These are phyloP conservation scores for Malassezia obtusa DNA, from an alignment of 1,284 basidiomycete genomes.

Conservation along the genomic window DNA sequence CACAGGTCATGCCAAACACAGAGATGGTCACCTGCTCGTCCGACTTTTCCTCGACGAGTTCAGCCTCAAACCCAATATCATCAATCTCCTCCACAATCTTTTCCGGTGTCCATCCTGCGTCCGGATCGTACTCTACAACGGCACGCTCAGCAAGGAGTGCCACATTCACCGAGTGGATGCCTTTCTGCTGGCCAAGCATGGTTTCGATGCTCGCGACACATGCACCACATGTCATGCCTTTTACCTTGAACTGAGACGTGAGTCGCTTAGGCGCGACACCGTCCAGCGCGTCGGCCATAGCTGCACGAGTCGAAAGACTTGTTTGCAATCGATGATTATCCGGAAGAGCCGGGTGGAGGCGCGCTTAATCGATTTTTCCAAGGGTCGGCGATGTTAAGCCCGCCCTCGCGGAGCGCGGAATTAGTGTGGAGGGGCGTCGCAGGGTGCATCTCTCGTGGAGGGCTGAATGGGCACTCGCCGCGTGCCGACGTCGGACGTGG, in stretches of 20 bases:
- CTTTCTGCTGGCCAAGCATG: slow-evolving; percentile 70
- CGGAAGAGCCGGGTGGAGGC: background rate
- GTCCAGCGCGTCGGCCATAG: background rate
- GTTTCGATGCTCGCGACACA: slow-evolving; percentile 92
- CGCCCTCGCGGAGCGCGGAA: background rate
- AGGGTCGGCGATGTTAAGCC: too few species aligned
- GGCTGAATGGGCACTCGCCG: background rate
- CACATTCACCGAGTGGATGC: slow-evolving; percentile 78
- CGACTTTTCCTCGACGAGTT: background rate
- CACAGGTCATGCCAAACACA: slow-evolving; percentile 84
- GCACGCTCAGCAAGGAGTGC: slow-evolving; percentile 88
- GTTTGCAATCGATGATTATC: background rate
- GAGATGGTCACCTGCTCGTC: slow-evolving; percentile 51
- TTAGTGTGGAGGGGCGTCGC: background rate
- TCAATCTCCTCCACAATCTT: slow-evolving; percentile 68
- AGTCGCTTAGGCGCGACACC: slow-evolving; percentile 2
- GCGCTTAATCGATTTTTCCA: too few species aligned
- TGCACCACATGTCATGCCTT: slow-evolving; percentile 82
- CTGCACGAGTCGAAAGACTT: background rate
- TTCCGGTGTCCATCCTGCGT: slow-evolving; percentile 61
- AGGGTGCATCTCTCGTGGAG: background rate
- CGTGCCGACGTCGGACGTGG: slow-evolving; percentile 9
- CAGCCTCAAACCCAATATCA: slow-evolving; percentile 82
- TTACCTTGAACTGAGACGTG: slow-evolving; percentile 57
- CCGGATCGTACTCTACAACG: slow-evolving; percentile 74